Percentiles rank a stretch among this genome's conserved stretches.
These are phyloP conservation scores for Suhomyces sp. DNA, from an alignment of 805 yeast genomes.

Conservation along the genomic window DNA sequence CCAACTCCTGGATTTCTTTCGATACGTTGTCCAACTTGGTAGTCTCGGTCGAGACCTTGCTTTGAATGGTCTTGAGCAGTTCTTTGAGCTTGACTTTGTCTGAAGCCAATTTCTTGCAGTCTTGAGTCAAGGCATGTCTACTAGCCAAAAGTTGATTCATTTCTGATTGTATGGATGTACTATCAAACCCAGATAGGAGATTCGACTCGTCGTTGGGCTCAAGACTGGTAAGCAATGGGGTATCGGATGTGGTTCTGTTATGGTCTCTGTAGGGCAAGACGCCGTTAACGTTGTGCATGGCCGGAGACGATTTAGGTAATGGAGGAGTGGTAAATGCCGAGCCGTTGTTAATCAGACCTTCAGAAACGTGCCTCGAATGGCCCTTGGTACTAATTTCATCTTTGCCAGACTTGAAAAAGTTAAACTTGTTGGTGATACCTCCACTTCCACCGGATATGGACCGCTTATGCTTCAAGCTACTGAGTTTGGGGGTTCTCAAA, in stretches of 20 bases:
- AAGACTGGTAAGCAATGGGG: constrained; percentile 24
- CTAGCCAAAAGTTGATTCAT: constrained; percentile 32
- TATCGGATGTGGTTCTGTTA: constrained; percentile 44
- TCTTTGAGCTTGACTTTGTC: constrained; percentile 31
- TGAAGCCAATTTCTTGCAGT: constrained; percentile 22
- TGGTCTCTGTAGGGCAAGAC: constrained; percentile 22
- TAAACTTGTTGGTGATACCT: constrained; percentile 27
- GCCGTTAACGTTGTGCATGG: constrained; percentile 1
- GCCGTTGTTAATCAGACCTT: constrained; percentile 28
- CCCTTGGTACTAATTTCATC: constrained; percentile 18
- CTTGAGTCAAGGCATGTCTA: constrained; percentile 22
- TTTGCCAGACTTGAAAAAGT: constrained; percentile 30
- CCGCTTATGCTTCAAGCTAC: constrained; percentile 39
- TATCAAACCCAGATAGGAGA: constrained; percentile 28
- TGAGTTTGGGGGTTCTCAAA: constrained; percentile 28
- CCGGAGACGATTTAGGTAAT: constrained; percentile 33
- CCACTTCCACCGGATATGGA: constrained; percentile 36
- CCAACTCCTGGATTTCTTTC: constrained; percentile 53
- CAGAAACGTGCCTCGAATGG: constrained; percentile 40
- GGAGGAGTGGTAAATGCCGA: constrained; percentile 46
- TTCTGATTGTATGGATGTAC: constrained; percentile 34
- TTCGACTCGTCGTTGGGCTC: constrained; percentile 25
- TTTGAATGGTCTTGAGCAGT: constrained; percentile 38
- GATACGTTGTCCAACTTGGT: constrained; percentile 42
- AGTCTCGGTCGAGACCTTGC: constrained; percentile 40